These are phyloP conservation scores for Raffaelea albimanens DNA, from an alignment of 2,329 filamentous ascomycete species.

Conservation along the genomic window DNA sequence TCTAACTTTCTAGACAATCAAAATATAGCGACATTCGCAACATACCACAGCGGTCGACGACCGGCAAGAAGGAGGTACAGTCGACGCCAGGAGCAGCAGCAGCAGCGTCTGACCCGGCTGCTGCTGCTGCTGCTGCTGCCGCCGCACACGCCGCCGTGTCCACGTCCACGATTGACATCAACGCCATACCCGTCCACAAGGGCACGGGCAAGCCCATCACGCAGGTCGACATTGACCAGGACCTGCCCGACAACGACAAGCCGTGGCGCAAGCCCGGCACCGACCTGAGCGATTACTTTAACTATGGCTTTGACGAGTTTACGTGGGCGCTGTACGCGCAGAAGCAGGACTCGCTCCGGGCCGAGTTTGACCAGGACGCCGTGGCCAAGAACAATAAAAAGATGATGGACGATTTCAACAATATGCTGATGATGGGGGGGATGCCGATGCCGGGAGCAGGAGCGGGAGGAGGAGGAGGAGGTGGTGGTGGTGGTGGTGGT, in stretches of 20 bases:
- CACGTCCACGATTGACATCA: constrained; percentile 77
- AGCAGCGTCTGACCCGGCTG: background rate
- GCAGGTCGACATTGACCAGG: constrained; percentile 65
- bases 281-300: constrained; percentile 95
- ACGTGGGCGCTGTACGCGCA: constrained; percentile 92
- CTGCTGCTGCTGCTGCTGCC: constrained; percentile 33
- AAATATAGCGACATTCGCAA: constrained; percentile 58
- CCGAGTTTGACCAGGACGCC: constrained; percentile 61
- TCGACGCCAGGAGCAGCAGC: constrained; percentile 29
- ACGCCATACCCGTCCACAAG: constrained; percentile 72
- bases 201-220: constrained; percentile 72
- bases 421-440: constrained; percentile 57
- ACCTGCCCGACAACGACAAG: constrained; percentile 73
- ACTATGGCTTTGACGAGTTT: constrained; percentile 98
- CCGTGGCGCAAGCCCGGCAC: constrained; percentile 93
- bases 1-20: constrained; percentile 39
- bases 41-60: constrained; percentile 50
- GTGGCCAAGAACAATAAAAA: constrained; percentile 64
- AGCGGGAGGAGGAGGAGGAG: constrained; percentile 17
- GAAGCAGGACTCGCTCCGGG: constrained; percentile 72
- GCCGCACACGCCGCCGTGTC: constrained; percentile 45
- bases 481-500: constrained; percentile 15
- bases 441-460: constrained; percentile 20
- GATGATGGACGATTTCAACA: constrained; percentile 62
- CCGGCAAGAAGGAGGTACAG: constrained; percentile 30